phyloP scores from a whole-genome alignment of 2,329 filamentous ascomycete genomes.

The Fusarium metavorans region DNA sequence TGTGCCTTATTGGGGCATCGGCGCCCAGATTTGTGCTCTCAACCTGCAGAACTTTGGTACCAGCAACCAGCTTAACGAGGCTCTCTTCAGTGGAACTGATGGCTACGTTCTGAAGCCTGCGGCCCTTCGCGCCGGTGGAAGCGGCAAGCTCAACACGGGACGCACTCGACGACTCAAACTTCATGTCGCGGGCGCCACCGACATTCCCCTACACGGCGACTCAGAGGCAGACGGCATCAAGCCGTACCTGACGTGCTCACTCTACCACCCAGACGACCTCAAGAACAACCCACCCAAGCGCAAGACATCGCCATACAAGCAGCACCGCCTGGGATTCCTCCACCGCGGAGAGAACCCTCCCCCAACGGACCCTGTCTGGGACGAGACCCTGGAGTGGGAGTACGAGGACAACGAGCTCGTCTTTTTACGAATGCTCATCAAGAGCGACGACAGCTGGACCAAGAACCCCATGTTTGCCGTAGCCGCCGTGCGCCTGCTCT shows the following conservation, averaged over 20 bases:
- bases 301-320: conserved; percentile 71
- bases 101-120: conserved; percentile 76
- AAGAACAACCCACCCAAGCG: conserved; percentile 65
- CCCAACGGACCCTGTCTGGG: conserved; percentile 72
- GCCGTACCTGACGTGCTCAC: conserved; percentile 74
- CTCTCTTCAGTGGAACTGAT: conserved; percentile 73
- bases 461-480: conserved; percentile 73
- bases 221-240: conserved; percentile 65
- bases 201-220: conserved; percentile 66
- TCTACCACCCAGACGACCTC: conserved; percentile 68
- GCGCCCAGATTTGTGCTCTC: conserved; percentile 76
- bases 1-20: conserved; percentile 73
- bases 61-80: conserved; percentile 76
- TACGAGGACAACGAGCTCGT: conserved; percentile 75
- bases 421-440: conserved; percentile 74
- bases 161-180: conserved; percentile 65
- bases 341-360: conserved; percentile 70
- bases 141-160: conserved; percentile 60
- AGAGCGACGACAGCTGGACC: conserved; percentile 73
- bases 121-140: conserved; percentile 67
- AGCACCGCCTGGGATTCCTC: conserved; percentile 67
- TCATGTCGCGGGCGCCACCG: conserved; percentile 72
- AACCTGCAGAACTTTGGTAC: conserved; percentile 78
- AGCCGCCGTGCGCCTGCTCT: conserved; percentile 69
- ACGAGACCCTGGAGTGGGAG: conserved; percentile 75